Evolutionary conservation across 1,139 yeast genomes (phyloP), one percentile per base, ranked within the genome.

Genomic region (Meyerozyma guilliermondii): DNA sequence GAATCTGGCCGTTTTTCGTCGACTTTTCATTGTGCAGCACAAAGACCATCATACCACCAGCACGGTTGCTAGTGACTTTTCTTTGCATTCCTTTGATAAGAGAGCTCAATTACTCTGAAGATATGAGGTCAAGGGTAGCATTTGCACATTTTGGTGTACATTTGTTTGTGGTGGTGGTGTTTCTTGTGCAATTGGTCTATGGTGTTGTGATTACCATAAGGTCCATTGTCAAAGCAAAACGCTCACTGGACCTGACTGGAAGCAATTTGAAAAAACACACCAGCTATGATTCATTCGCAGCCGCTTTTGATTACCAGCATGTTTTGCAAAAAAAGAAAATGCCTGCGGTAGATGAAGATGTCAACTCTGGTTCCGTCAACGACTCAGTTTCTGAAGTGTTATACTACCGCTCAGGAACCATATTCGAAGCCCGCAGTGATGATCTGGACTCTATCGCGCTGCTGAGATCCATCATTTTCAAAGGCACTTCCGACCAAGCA

Each of bases 11-110:
- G 1, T 68, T 62, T 46, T 77, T 57, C 51, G 62, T 68, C 17
- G 58, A 53, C 29, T 50, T 72, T 30, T 56, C 64, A n/a, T 66
- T 71, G 66, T 60, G 65, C 31, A 62, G 76, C 6, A 54, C 74
- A 8, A 61, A 65, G 38, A 60, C 70, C 53, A 57, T 67, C 38
- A 53, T 68, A 10, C 73, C 71, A 2, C 44, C 62, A 6, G 71
- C 75, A 1, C 62, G 68, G 40, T 52, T 74, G 3, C 36, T 71
- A 5, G 65, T 68, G 13, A 61, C 76, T 0, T 41, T 70, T 2
- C 53, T 76, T 36, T 69, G 72, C 45, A 59, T 75, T n/a, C 71
- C 78, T 1, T 74, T 62, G 42, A 58, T 75, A 34, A 50, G 50
- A 13, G 54, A 56, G 24, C 49, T 76, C 23, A 51, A 60, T 17